phyloP scores from a whole-genome alignment of 768 basidiomycete genomes.

The Amanita molliuscula region DNA sequence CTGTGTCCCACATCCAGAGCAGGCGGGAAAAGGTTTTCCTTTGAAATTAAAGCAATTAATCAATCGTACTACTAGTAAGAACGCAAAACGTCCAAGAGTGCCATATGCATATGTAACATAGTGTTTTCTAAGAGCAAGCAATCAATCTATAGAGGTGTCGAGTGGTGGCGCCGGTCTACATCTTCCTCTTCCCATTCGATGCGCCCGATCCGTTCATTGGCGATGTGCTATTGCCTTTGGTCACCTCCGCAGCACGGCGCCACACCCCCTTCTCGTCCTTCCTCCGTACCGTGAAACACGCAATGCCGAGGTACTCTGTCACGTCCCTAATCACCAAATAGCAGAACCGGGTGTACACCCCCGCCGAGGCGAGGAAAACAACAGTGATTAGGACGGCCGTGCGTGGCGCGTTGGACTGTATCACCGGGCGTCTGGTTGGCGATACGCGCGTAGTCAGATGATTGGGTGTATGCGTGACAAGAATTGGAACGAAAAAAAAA shows the following conservation, averaged over 20 bases:
- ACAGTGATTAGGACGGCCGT: conserved; percentile 65
- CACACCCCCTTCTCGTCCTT: conserved; percentile 64
- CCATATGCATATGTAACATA: background rate
- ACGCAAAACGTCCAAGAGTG: too few relatives aligned
- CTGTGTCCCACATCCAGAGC: too few relatives aligned
- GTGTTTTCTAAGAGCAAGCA: background rate
- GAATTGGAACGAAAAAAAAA: background rate
- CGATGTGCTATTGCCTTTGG: background rate
- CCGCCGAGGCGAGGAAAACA: conserved; percentile 56
- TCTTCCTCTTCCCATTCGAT: background rate
- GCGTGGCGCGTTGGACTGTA: conserved; percentile 56
- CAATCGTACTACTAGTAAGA: too few relatives aligned
- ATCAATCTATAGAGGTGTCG: background rate
- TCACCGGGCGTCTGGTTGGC: conserved; percentile 44
- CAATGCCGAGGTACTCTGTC: conserved; percentile 87
- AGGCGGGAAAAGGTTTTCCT: too few relatives aligned
- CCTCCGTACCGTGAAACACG: conserved; percentile 88
- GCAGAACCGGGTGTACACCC: conserved; percentile 71
- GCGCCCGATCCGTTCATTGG: background rate
- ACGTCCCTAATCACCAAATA: conserved; percentile 79
- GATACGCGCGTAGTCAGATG: background rate
- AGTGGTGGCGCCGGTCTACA: too few relatives aligned
- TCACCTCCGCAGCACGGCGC: conserved; percentile 13
- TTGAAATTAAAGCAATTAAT: too few relatives aligned
- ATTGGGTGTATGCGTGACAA: conserved; percentile 5